These are phyloP conservation scores for Dalbergia cultrata DNA, from an alignment of 306 rosid species.

Conservation along the genomic window DNA sequence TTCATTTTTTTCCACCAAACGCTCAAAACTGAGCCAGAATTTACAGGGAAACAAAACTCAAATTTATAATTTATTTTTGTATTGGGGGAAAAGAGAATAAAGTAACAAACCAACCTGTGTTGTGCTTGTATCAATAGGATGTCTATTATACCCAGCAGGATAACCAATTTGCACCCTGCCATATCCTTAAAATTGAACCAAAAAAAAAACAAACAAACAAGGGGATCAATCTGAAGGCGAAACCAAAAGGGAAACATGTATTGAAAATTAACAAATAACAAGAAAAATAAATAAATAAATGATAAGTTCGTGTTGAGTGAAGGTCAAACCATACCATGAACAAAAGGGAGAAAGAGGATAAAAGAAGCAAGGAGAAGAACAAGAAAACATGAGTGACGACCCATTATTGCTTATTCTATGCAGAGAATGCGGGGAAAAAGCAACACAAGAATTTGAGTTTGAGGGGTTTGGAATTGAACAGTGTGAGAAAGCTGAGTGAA, in stretches of 20 bases:
- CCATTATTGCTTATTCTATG: slow-evolving; percentile 50
- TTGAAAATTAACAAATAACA: background rate
- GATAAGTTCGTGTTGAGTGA: background rate
- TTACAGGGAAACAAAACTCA: background rate
- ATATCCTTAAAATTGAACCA: slow-evolving; percentile 56
- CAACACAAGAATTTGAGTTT: background rate
- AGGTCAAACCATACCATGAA: slow-evolving; percentile 50
- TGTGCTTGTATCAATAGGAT: slow-evolving; percentile 3
- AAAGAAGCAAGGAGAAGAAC: slow-evolving; percentile 55
- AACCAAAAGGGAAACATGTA: background rate
- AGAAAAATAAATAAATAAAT: background rate
- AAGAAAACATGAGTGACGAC: slow-evolving; percentile 58
- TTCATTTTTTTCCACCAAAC: background rate
- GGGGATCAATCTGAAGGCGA: background rate
- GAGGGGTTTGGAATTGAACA: background rate
- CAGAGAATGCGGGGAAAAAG: background rate
- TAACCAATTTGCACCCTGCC: slow-evolving; percentile 41
- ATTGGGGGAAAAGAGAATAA: background rate
- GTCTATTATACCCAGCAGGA: background rate
- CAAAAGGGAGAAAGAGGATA: slow-evolving; percentile 57
- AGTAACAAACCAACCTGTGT: slow-evolving; percentile 51
- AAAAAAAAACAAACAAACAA: background rate
- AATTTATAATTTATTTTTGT: background rate
- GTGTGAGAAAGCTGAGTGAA: background rate
- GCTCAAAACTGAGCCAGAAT: background rate